Percentiles rank a stretch among this genome's conserved stretches.
Conservation (phyloP, 2,329 filamentous ascomycete genomes). For the Dryadomyces sulphureus region DNA sequence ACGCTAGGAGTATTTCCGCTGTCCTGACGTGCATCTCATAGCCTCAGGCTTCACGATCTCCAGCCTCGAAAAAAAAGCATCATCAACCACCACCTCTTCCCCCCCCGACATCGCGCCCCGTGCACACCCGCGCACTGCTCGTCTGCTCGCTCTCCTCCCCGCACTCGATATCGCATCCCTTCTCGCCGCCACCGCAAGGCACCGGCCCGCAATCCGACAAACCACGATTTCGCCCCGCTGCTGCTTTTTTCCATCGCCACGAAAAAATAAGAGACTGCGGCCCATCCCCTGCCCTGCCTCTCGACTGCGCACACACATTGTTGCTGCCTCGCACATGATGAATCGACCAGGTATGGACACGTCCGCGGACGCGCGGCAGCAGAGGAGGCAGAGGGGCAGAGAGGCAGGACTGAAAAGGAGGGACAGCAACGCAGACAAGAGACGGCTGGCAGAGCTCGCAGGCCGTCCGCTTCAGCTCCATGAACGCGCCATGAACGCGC, state of each 20-base stretch:
- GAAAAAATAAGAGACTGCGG: background rate
- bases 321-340: slow-evolving; percentile 26
- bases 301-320: background rate
- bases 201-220: background rate
- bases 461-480: too few species aligned
- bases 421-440: background rate
- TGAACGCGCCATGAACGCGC: too few species aligned
- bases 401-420: background rate
- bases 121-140: background rate
- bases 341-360: slow-evolving; percentile 42
- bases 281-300: background rate
- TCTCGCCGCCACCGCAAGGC: background rate
- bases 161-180: too few species aligned
- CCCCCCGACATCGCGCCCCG: background rate
- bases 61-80: background rate
- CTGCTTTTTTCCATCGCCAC: background rate
- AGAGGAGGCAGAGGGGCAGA: background rate
- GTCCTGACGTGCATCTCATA: background rate
- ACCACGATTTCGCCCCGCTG: background rate
- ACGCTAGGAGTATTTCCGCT: too few species aligned
- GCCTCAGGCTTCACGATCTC: background rate
- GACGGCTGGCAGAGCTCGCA: too few species aligned
- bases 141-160: too few species aligned
- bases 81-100: background rate
- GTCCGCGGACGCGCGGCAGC: background rate